Percentiles rank a stretch among this genome's conserved stretches.
phyloP scores from a whole-genome alignment of 1,284 basidiomycete species.

The Sanghuangporus baumii region DNA sequence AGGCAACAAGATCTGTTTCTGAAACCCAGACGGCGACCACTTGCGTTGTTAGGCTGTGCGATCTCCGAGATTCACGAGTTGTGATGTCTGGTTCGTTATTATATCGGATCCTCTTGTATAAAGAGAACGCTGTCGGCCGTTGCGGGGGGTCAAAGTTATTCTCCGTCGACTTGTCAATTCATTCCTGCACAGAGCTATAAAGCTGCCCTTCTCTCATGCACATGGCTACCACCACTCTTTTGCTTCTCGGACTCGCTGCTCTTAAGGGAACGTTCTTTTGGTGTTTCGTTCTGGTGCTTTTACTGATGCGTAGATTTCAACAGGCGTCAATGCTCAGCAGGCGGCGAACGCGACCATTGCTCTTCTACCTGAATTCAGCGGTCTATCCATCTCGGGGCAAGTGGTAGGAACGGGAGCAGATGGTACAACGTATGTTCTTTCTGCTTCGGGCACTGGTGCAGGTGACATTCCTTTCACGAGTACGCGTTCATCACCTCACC shows the following conservation, averaged over 20 bases:
- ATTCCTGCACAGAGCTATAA: background rate
- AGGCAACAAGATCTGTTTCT: too few relatives aligned
- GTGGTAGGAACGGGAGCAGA: constrained; percentile 10
- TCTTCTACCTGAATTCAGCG: constrained; percentile 1
- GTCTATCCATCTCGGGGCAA: background rate
- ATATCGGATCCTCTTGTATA: too few relatives aligned
- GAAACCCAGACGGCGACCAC: too few relatives aligned
- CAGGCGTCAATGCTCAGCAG: background rate
- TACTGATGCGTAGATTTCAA: background rate
- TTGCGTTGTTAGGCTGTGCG: too few relatives aligned
- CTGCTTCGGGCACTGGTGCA: background rate
- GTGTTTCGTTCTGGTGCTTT: background rate
- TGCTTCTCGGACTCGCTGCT: background rate
- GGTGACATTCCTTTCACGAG: constrained; percentile 10
- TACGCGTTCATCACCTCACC: background rate
- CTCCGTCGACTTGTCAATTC: background rate
- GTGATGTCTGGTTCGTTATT: too few relatives aligned
- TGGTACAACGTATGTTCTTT: constrained; percentile 15
- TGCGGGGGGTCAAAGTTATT: too few relatives aligned
- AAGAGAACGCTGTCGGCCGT: too few relatives aligned
- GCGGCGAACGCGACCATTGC: background rate
- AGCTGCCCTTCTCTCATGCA: background rate
- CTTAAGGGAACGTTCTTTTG: background rate
- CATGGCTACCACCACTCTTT: background rate
- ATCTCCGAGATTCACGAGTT: too few relatives aligned